Evolutionary conservation across 768 basidiomycete species (phyloP).

Genomic region (Phlegmacium glaucopus): DNA sequence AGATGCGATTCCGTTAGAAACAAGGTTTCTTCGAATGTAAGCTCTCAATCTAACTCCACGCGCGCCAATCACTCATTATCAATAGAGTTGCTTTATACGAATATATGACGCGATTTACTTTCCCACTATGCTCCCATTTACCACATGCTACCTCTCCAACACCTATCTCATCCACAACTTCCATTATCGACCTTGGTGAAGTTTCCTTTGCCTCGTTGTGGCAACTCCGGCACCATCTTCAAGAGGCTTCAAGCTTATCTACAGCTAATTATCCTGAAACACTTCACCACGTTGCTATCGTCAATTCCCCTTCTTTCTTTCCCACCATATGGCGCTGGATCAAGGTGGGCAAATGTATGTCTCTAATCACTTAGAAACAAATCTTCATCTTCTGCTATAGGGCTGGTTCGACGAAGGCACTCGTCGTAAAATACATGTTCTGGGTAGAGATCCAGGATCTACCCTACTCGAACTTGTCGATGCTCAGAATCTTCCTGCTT

Average conservation of each 20-base stretch:
- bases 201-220: slow-evolving; percentile 66
- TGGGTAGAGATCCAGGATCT: slow-evolving; percentile 54
- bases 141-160: slow-evolving; percentile 48
- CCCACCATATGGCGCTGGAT: slow-evolving; percentile 84
- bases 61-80: background rate
- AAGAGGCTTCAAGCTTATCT: slow-evolving; percentile 70
- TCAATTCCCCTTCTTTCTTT: slow-evolving; percentile 83
- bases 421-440: slow-evolving; percentile 70
- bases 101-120: slow-evolving; percentile 57
- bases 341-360: slow-evolving; percentile 42
- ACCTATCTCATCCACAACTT: slow-evolving; percentile 57
- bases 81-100: slow-evolving; percentile 64
- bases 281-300: slow-evolving; percentile 58
- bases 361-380: background rate
- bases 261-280: slow-evolving; percentile 85
- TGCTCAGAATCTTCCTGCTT: slow-evolving; percentile 48
- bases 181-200: slow-evolving; percentile 71
- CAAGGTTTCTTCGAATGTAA: slow-evolving; percentile 70
- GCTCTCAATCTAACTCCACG: slow-evolving; percentile 16
- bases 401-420: slow-evolving; percentile 78
- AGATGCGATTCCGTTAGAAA: slow-evolving; percentile 45
- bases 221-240: slow-evolving; percentile 66
- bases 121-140: slow-evolving; percentile 60
- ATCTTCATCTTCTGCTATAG: slow-evolving; percentile 23
- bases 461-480: slow-evolving; percentile 47